These are phyloP conservation scores for Aspergillus carlsbadensis DNA, from an alignment of 495 filamentous ascomycete species.

Conservation along the genomic window DNA sequence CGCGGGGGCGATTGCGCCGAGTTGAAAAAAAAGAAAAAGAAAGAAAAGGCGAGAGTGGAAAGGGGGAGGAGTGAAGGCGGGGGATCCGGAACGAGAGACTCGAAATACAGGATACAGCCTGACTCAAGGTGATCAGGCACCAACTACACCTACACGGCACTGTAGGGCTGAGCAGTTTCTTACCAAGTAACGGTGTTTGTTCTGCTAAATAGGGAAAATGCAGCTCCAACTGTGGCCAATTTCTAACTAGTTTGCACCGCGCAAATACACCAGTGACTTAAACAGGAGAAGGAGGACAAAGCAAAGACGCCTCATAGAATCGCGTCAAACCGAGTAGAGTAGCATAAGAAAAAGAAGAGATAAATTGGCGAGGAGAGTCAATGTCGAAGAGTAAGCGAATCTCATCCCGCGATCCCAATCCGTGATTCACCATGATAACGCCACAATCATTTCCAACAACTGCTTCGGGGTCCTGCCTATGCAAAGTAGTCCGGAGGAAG, in stretches of 20 bases:
- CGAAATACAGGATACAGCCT: too few species aligned
- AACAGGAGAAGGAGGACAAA: not conserved
- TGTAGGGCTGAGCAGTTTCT: not conserved
- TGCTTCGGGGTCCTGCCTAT: not conserved
- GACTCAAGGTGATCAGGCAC: not conserved
- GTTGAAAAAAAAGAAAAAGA: not conserved
- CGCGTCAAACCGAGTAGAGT: too few species aligned
- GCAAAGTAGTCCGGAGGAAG: conserved; percentile 44
- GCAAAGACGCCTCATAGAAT: not conserved
- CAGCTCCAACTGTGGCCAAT: not conserved
- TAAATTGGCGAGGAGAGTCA: not conserved
- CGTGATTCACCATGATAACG: not conserved
- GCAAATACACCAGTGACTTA: not conserved
- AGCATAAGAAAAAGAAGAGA: not conserved
- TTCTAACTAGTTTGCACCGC: not conserved
- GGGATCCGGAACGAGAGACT: not conserved
- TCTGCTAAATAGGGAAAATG: not conserved
- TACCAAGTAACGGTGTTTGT: not conserved
- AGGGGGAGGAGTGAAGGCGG: not conserved
- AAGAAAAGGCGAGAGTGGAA: not conserved
- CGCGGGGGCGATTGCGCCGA: not conserved
- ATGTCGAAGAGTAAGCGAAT: not conserved
- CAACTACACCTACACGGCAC: not conserved
- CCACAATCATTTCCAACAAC: not conserved
- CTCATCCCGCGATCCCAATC: not conserved